These are phyloP conservation scores for Sutorius australiensis DNA, from an alignment of 768 basidiomycete genomes.

Conservation along the genomic window DNA sequence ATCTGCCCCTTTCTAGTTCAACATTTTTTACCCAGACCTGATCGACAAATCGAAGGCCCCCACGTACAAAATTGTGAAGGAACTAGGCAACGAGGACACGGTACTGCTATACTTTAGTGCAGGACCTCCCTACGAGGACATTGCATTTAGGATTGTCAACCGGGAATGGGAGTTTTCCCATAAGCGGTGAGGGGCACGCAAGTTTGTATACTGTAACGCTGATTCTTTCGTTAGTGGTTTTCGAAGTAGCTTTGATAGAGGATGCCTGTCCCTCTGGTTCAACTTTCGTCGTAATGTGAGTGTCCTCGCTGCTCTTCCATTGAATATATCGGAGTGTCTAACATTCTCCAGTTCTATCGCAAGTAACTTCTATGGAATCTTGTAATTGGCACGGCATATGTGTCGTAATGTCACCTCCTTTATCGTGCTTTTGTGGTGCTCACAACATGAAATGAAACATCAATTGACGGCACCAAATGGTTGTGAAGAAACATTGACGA, in stretches of 20 bases:
- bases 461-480: background rate
- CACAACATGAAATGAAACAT: slow-evolving; percentile 15
- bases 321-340: slow-evolving; percentile 13
- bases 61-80: slow-evolving; percentile 92
- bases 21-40: slow-evolving; percentile 98
- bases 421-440: slow-evolving; percentile 12
- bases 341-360: slow-evolving; percentile 64
- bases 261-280: slow-evolving; percentile 94
- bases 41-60: slow-evolving; percentile 98
- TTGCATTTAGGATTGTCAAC: slow-evolving; percentile 96
- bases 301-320: slow-evolving; percentile 17
- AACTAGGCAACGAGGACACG: slow-evolving; percentile 93
- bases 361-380: slow-evolving; percentile 44
- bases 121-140: slow-evolving; percentile 97
- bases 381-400: slow-evolving; percentile 17
- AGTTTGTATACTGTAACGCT: slow-evolving; percentile 14
- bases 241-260: slow-evolving; percentile 94
- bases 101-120: slow-evolving; percentile 91
- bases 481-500: slow-evolving; percentile 8
- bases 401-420: slow-evolving; percentile 28
- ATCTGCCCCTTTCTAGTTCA: slow-evolving; percentile 53
- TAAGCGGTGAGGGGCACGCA: slow-evolving; percentile 59
- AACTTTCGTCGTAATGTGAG: slow-evolving; percentile 92
- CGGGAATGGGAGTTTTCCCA: slow-evolving; percentile 99
- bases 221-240: slow-evolving; percentile 64